Base-by-base conservation (phyloP, 495 filamentous ascomycete genomes). In the Neurospora discreta region DNA sequence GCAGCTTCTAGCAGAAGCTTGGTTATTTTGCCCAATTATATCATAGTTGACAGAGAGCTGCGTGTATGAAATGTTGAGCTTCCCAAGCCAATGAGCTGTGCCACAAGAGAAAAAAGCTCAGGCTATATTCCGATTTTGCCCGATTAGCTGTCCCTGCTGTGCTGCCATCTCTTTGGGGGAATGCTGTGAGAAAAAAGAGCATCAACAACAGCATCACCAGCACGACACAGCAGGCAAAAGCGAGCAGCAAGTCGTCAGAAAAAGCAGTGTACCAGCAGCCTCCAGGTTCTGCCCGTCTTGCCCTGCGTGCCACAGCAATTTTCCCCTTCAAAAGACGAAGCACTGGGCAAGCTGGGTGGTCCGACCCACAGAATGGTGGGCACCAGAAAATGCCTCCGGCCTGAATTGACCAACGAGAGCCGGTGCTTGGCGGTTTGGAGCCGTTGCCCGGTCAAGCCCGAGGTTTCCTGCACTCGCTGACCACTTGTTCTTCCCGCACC, bases 401-500 rank as follows among this genome's bases (percentile, higher is more conserved):
- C 69, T 40, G 71, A 74, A 80, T 80, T 80, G 79, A 71, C 79
- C 79, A 80, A 72, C 78, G 75, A 80, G 44, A 74, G 73, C 7
- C 65, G 70, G 58, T 46, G 70, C 40, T 71, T 68, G 65, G 60
- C 69, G 68, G 73, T 70, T 73, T 74, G 71, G 73, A 79, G 73
- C 77, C 75, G 77, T 79, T 76, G 79, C 79, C 79, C 79, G 77
- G 79, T 77, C 78, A 75, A 80, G 78, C 78, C 79, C 77, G 77
- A 78, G 75, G 75, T 76, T 73, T 75, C 75, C 73, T 78, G 77
- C 75, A 73, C 78, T 72, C 71, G 74, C 75, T 75, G 75, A 75
- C 77, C 75, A 77, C 76, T 77, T 80, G 74, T 76, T 80, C 74
- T 77, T 77, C 72, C 44, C 58, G 73, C 60, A 65, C 70, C 46